Conservation (phyloP, 1,284 basidiomycete species). For the Sphaerobolus stellatus region DNA sequence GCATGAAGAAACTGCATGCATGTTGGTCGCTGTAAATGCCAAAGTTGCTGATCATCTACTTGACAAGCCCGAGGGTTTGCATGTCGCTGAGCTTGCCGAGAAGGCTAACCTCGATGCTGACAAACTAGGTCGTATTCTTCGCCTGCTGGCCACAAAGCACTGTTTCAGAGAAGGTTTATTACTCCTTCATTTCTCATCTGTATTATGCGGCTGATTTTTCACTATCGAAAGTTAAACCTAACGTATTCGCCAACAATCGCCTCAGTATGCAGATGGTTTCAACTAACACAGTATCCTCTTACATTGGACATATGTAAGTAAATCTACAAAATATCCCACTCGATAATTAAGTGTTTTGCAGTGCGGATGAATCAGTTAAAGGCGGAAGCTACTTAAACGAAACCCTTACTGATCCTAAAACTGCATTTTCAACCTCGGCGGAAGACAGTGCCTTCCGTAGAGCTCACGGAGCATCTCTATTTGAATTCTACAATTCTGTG, state of each 20-base stretch:
- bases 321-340: neutral
- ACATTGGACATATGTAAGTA: slow-evolving; percentile 23
- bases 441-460: slow-evolving; percentile 24
- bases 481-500: slow-evolving; percentile 9
- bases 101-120: slow-evolving; percentile 27
- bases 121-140: slow-evolving; percentile 36
- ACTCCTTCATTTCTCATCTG: neutral
- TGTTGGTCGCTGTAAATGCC: slow-evolving; percentile 28
- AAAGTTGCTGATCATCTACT: slow-evolving; percentile 33
- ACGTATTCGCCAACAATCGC: slow-evolving; percentile 38
- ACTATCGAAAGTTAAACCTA: slow-evolving; percentile 17
- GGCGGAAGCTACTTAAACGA: slow-evolving; percentile 22
- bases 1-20: slow-evolving; percentile 24
- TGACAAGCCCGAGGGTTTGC: slow-evolving; percentile 32
- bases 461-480: slow-evolving; percentile 12
- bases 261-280: slow-evolving; percentile 25
- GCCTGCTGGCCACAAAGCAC: slow-evolving; percentile 37
- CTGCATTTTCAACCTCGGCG: slow-evolving; percentile 20
- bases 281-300: slow-evolving; percentile 22
- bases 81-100: slow-evolving; percentile 30
- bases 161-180: slow-evolving; percentile 38
- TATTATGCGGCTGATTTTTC: neutral
- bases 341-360: slow-evolving; percentile 13
- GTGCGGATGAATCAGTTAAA: slow-evolving; percentile 30
- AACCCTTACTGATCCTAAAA: slow-evolving; percentile 25